phyloP scores from a whole-genome alignment of 345 rosid species.

The Gossypium arboreum region DNA sequence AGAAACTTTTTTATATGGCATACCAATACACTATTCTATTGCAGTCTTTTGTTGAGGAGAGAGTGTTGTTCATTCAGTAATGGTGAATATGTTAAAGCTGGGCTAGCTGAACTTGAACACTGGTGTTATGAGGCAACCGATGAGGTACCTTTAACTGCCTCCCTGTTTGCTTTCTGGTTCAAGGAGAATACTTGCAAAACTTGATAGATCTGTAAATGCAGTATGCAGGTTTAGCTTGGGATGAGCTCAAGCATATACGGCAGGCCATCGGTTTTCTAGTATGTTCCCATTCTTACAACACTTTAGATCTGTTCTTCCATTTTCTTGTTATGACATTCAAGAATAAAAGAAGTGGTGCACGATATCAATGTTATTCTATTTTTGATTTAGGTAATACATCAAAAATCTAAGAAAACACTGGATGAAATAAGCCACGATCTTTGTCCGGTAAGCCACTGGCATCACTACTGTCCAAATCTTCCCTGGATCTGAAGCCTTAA shows the following conservation, averaged over 20 bases:
- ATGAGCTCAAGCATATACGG: slow-evolving; percentile 88
- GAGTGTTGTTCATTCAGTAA: slow-evolving; percentile 97
- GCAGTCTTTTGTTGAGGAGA: slow-evolving; percentile 77
- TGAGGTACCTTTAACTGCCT: slow-evolving; percentile 47
- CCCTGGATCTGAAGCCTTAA: slow-evolving; percentile 4
- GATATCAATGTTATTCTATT: not conserved
- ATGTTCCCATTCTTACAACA: slow-evolving; percentile 15
- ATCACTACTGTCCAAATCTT: not conserved
- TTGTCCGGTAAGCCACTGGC: slow-evolving; percentile 62
- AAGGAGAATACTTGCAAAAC: slow-evolving; percentile 7
- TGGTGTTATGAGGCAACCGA: slow-evolving; percentile 96
- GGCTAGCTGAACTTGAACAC: slow-evolving; percentile 88
- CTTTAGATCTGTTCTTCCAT: not conserved
- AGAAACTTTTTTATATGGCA: not conserved
- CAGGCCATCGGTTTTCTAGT: slow-evolving; percentile 97
- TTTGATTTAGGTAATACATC: slow-evolving; percentile 75
- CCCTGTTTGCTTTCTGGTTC: slow-evolving; percentile 12
- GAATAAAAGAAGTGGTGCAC: not conserved
- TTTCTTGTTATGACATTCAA: not conserved
- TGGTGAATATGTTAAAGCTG: slow-evolving; percentile 91
- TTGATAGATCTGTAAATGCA: slow-evolving; percentile 20
- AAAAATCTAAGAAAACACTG: slow-evolving; percentile 81
- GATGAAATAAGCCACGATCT: slow-evolving; percentile 92
- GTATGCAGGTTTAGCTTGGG: slow-evolving; percentile 98
- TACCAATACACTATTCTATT: slow-evolving; percentile 9